Conservation (phyloP, 176 grass and related monocot genomes). For the Oryza nivara region DNA sequence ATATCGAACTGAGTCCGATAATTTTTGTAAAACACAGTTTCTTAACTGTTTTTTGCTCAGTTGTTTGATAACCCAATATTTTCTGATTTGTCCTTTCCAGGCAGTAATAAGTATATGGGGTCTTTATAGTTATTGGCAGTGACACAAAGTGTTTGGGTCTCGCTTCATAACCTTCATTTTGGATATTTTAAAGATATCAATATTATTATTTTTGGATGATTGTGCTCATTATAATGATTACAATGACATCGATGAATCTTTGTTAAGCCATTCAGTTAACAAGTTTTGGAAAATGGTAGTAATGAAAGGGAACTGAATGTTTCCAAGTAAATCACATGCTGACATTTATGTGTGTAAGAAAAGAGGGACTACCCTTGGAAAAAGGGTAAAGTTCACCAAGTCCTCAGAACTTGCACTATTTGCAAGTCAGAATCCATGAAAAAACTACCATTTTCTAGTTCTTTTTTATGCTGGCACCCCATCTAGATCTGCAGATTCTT, state of each 20-base stretch:
- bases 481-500: background rate
- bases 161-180: background rate
- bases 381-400: background rate
- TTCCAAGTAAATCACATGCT: constrained; percentile 13
- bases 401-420: background rate
- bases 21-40: background rate
- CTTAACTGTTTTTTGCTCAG: background rate
- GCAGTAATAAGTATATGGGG: background rate
- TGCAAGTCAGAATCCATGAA: background rate
- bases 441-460: background rate
- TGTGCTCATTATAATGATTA: background rate
- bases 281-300: background rate
- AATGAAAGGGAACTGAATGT: background rate
- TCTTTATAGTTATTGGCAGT: constrained; percentile 1
- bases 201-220: background rate
- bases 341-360: background rate
- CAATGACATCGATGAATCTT: background rate
- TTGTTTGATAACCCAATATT: constrained; percentile 8
- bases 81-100: background rate
- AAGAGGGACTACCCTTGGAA: background rate
- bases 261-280: background rate
- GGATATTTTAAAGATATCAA: background rate
- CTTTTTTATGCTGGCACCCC: background rate
- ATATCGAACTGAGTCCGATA: background rate
- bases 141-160: background rate